A percentile compares a stretch with the other conserved stretches of the same genome.
phyloP scores from a whole-genome alignment of 805 yeast genomes.

The Metschnikowia koreensis region DNA sequence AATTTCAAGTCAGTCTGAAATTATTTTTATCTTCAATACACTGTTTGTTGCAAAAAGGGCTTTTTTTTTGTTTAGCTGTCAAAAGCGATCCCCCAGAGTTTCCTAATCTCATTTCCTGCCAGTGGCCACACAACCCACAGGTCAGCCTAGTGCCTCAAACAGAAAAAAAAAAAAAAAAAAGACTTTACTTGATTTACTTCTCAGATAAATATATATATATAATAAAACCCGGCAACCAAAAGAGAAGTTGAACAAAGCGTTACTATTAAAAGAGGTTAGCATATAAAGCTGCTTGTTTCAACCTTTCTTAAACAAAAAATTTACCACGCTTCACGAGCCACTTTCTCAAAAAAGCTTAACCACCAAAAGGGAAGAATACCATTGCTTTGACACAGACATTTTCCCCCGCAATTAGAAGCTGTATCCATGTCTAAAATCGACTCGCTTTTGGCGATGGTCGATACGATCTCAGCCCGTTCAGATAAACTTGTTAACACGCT shows the following conservation, averaged over 20 bases:
- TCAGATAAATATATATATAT: no score
- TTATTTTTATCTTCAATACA: background rate
- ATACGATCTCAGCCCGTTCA: slow-evolving; percentile 30
- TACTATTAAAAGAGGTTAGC: no score
- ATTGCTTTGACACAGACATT: background rate
- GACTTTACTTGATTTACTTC: background rate
- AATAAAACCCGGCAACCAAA: no score
- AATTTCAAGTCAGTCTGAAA: no score
- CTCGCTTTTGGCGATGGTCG: slow-evolving; percentile 30
- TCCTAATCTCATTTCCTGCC: background rate
- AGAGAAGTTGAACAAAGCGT: no score
- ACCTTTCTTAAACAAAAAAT: no score
- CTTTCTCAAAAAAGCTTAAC: no score
- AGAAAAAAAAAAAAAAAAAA: background rate
- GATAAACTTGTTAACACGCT: slow-evolving; percentile 23
- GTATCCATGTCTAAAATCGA: slow-evolving; percentile 24
- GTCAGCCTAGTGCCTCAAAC: background rate
- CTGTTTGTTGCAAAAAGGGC: background rate
- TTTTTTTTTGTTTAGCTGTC: background rate
- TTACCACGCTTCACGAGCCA: no score
- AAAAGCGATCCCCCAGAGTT: background rate
- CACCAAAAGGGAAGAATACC: background rate
- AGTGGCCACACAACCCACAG: background rate
- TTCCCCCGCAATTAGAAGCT: background rate
- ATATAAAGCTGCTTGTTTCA: no score